These are phyloP conservation scores for Aspergillus viridinutans DNA, from an alignment of 2,329 filamentous ascomycete genomes.

Conservation along the genomic window DNA sequence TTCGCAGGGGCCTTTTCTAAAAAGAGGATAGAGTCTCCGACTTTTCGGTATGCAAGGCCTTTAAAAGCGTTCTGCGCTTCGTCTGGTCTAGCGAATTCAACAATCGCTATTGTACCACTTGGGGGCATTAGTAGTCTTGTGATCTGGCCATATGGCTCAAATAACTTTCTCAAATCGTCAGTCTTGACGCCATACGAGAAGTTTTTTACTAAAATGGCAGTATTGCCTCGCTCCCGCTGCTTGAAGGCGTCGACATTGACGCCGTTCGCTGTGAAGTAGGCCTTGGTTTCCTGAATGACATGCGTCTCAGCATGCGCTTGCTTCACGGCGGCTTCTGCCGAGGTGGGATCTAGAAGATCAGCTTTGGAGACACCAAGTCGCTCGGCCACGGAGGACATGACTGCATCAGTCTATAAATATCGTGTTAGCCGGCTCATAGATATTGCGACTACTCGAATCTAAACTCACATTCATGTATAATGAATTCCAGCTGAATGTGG, in stretches of 20 bases:
- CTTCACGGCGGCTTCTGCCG: conserved; percentile 88
- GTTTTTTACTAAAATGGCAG: conserved; percentile 88
- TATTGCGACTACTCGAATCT: neutral
- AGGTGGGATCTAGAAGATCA: conserved; percentile 91
- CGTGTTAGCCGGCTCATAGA: conserved; percentile 16
- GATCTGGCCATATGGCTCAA: conserved; percentile 81
- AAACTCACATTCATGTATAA: conserved; percentile 86
- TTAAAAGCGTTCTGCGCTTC: conserved; percentile 81
- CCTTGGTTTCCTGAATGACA: conserved; percentile 92
- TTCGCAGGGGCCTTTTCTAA: conserved; percentile 88
- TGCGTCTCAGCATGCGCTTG: conserved; percentile 96
- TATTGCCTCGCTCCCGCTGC: conserved; percentile 75
- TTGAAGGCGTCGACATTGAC: conserved; percentile 93
- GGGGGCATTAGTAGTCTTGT: conserved; percentile 85
- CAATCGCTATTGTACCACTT: conserved; percentile 86
- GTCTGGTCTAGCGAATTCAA: conserved; percentile 75
- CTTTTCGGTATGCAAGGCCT: conserved; percentile 78
- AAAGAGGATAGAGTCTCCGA: conserved; percentile 88
- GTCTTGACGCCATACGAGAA: conserved; percentile 78
- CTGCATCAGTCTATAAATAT: conserved; percentile 61
- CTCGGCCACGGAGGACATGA: conserved; percentile 82
- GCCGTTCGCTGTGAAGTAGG: conserved; percentile 81
- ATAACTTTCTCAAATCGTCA: conserved; percentile 73
- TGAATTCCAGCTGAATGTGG: conserved; percentile 96
- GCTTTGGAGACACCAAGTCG: conserved; percentile 86